Conservation (phyloP, 345 rosid genomes). For the Luvunga scandens region DNA sequence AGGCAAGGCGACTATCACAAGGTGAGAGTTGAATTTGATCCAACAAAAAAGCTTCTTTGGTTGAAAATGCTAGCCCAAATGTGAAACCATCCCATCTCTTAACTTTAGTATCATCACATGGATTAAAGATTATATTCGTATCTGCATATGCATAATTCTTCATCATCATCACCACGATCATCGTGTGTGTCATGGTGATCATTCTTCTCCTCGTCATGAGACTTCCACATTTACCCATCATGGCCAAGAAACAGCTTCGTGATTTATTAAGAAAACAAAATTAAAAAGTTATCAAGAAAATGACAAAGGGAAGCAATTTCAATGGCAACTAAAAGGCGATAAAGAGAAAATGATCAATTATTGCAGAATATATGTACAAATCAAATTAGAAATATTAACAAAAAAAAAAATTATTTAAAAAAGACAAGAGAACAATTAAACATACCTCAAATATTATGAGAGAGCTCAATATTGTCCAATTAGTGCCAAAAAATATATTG, state of each 20-base stretch:
- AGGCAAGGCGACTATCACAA: constrained; percentile 70
- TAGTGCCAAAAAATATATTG: not conserved
- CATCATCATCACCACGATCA: constrained; percentile 12
- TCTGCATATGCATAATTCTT: constrained; percentile 41
- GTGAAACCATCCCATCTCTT: constrained; percentile 77
- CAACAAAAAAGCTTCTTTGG: constrained; percentile 57
- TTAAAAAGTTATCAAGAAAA: not conserved
- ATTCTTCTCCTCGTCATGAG: constrained; percentile 8
- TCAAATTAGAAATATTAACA: no score
- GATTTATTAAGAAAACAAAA: not conserved
- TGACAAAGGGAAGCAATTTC: not conserved
- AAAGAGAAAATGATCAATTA: no score
- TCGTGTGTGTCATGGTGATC: constrained; percentile 14
- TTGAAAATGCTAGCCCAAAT: constrained; percentile 67
- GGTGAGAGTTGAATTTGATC: constrained; percentile 79
- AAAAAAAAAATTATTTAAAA: no score
- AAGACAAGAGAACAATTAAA: no score
- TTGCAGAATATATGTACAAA: not conserved
- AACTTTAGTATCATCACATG: constrained; percentile 63
- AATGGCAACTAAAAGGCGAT: not conserved
- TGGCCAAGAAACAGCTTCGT: not conserved
- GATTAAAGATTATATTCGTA: constrained; percentile 53
- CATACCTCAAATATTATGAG: not conserved
- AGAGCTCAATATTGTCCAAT: not conserved
- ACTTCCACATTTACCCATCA: not conserved